Base-by-base conservation (phyloP, 2,329 filamentous ascomycete genomes). In the Huntiella bhutanensis region DNA sequence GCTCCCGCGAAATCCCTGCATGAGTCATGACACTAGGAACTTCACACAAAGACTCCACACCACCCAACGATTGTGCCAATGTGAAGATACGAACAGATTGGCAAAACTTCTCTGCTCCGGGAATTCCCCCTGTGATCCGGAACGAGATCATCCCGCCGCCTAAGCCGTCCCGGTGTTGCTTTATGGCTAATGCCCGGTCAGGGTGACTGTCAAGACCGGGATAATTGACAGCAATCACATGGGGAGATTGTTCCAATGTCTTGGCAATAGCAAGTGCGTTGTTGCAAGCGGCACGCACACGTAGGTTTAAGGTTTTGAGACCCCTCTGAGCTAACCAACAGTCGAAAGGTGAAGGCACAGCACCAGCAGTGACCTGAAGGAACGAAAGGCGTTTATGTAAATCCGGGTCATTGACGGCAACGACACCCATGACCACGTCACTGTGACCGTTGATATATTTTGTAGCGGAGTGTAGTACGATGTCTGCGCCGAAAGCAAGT, bases 401-500 rank as follows among this genome's bases (percentile, higher is more conserved):
- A 13, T 77, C 72, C 48, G 85, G 77, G 28, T 80, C 82, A 71
- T 95, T 96, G 73, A 92, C 92, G 43, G 91, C 91, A 40, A 86
- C 87, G 22, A 91, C 82, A 53, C 91, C 91, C 91, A 98, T 96
- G 56, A 95, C 79, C 6, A 98, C 91, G 61, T 98, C 91, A 60
- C 77, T 73, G 68, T 98, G 91, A 42, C 91, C 91, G 62, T 96
- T 96, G 68, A 98, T 96, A 67, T 96, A 98, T 67, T 98, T 98
- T 38, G 91, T 98, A 47, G 96, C 91, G 47, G 80, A 87, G 71
- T 96, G 88, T 38, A 96, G 82, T 54, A 96, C 88, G 53, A 96
- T 87, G 62, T 98, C 91, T 54, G 91, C 91, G 55, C 91, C 91
- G 60, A 88, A 84, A 59, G 91, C 80, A 47, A 98, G 76, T 3